These are phyloP conservation scores for Leptomonas pyrrhocoris DNA, from an alignment of 208 protist genomes.

Conservation along the genomic window DNA sequence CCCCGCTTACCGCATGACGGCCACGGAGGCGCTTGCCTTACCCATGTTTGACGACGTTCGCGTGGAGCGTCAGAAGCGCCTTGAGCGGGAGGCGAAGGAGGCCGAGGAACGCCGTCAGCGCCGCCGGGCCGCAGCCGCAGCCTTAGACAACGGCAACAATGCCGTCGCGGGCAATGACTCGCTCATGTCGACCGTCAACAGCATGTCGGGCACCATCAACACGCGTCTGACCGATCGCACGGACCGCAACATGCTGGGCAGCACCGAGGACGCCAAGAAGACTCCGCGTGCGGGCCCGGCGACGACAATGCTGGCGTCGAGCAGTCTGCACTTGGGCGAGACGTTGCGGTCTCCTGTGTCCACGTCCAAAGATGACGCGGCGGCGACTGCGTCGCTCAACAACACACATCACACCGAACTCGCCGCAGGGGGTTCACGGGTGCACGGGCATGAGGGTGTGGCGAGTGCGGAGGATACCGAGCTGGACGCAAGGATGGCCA, in stretches of 20 bases:
- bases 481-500: background rate
- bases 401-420: background rate
- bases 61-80: slow-evolving; percentile 1
- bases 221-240: slow-evolving; percentile 2
- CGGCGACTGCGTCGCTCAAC: background rate
- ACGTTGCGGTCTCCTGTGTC: background rate
- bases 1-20: slow-evolving; percentile 70
- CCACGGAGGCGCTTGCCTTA: slow-evolving; percentile 64
- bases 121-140: background rate
- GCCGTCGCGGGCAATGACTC: background rate
- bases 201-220: slow-evolving; percentile 1
- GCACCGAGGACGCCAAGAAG: slow-evolving; percentile 2
- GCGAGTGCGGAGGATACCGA: background rate
- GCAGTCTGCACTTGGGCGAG: background rate
- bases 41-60: slow-evolving; percentile 55
- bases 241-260: slow-evolving; percentile 9
- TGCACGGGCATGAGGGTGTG: background rate
- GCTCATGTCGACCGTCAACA: slow-evolving; percentile 5
- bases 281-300: background rate
- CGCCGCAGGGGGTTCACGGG: background rate
- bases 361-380: background rate
- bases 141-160: background rate
- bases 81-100: slow-evolving; percentile 6
- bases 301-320: background rate
- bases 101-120: slow-evolving; percentile 11